Evolutionary conservation across 257 asterid genomes (phyloP), one percentile per base, ranked within the genome.

Genomic region (Solanum arcanum): DNA sequence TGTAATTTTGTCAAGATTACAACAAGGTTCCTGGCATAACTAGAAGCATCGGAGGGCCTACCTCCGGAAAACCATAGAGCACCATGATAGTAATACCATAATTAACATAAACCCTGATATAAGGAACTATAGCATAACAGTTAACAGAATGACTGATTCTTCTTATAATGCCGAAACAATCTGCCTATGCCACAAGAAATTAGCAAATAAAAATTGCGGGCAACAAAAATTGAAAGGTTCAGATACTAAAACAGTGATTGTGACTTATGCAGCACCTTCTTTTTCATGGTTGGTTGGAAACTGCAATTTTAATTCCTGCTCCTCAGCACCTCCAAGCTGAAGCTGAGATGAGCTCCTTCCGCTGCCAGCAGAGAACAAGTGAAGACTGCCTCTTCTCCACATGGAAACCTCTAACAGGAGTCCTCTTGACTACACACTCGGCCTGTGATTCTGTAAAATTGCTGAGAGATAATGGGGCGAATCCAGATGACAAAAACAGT

Each of bases 311-410:
- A 70, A 75, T 62, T 83, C 86, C 91, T 77, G 83, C 89, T 72
- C 86, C 73, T 93, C 86, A 97, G 94, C 98, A 95, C 89, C 98
- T 92, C 99, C 99, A 97, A 86, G 99, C 99, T 6, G 98, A 94
- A 44, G 95, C 98, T 25, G 99, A 97, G 86, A 97, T 88, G 75
- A 97, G 95, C 92, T 97, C 99, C 96, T 97, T 96, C 66, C 95
- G 86, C 81, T 97, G 98, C 99, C 99, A 97, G 86, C 98, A 95
- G 37, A 97, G 98, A 68, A 96, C 97, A 12, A 97, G 98, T 6
- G 98, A 93, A 33, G 94, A 93, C 83, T 97, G 99, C 85, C 99
- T 92, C 94, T 95, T 97, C 93, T 97, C 99, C 7, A 97, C 95
- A 49, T 92, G 97, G 86, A 97, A 97, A 20, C 99, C 99, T 39